phyloP scores from a whole-genome alignment of 31 red algal genomes.

The Asparagopsis taxiformis region DNA sequence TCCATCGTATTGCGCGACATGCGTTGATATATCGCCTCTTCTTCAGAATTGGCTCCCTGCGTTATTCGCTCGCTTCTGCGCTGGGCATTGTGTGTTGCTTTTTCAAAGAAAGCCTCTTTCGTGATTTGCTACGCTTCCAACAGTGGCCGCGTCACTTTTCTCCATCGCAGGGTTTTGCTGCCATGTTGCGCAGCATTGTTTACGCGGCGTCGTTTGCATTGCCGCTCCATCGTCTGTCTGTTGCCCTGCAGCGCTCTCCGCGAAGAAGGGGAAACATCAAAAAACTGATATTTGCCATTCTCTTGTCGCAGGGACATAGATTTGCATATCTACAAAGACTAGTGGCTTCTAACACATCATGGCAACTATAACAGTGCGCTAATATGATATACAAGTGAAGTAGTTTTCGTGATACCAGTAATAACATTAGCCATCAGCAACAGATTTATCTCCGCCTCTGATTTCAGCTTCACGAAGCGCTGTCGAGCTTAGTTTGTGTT shows the following conservation, averaged over 20 bases:
- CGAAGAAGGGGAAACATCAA: conserved; percentile 45
- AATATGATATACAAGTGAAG: too few species aligned
- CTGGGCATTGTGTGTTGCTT: conserved; percentile 78
- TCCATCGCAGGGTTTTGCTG: conserved; percentile 49
- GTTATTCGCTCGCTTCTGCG: conserved; percentile 59
- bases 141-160: conserved; percentile 73
- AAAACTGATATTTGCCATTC: conserved; percentile 47
- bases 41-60: conserved; percentile 58
- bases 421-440: neutral
- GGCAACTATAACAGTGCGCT: neutral
- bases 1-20: conserved; percentile 67
- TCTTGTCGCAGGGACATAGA: conserved; percentile 27
- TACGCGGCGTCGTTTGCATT: conserved; percentile 71
- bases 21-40: conserved; percentile 88
- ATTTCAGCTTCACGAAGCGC: conserved; percentile 64
- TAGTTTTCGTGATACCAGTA: neutral
- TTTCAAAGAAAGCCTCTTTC: conserved; percentile 70
- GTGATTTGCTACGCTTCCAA: conserved; percentile 57
- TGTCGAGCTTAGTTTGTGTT: conserved; percentile 84
- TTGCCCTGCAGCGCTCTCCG: conserved; percentile 9
- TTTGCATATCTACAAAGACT: conserved; percentile 7
- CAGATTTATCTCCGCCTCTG: neutral
- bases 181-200: conserved; percentile 49
- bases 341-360: conserved; percentile 1
- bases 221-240: conserved; percentile 53